Evolutionary conservation across 2,329 filamentous ascomycete species (phyloP).

Genomic region (Trichoderma cornu-damae): DNA sequence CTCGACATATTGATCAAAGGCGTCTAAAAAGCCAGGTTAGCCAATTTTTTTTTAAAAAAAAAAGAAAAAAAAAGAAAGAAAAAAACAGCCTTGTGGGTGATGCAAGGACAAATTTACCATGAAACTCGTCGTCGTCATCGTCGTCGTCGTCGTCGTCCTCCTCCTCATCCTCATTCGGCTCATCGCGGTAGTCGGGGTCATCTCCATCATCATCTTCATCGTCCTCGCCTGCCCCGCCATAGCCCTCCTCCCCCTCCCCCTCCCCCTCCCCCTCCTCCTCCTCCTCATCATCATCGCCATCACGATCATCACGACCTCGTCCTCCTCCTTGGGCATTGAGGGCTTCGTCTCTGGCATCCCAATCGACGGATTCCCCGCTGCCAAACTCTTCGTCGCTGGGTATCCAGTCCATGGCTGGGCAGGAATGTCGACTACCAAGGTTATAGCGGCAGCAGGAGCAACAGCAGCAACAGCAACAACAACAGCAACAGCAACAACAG

Average conservation of each 20-base stretch:
- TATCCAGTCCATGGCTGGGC: background rate
- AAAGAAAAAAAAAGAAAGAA: no score
- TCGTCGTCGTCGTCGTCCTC: conserved; percentile 24
- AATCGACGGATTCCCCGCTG: background rate
- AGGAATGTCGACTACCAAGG: no score
- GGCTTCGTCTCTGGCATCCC: conserved; percentile 6
- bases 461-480: no score
- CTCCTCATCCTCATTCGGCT: conserved; percentile 24
- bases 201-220: conserved; percentile 20
- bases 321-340: background rate
- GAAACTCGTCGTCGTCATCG: conserved; percentile 23
- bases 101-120: conserved; percentile 10
- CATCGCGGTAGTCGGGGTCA: conserved; percentile 24
- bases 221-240: conserved; percentile 12
- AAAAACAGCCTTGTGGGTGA: no score
- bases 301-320: no score
- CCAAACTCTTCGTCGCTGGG: background rate
- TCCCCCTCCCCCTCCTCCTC: conserved; percentile 1
- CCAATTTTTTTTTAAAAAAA: no score
- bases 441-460: no score
- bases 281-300: conserved; percentile 16
- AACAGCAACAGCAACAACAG: no score
- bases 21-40: no score
- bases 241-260: background rate
- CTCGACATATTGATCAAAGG: no score